Evolutionary conservation across 2,329 filamentous ascomycete species (phyloP).

Genomic region (Cercospora sp.): DNA sequence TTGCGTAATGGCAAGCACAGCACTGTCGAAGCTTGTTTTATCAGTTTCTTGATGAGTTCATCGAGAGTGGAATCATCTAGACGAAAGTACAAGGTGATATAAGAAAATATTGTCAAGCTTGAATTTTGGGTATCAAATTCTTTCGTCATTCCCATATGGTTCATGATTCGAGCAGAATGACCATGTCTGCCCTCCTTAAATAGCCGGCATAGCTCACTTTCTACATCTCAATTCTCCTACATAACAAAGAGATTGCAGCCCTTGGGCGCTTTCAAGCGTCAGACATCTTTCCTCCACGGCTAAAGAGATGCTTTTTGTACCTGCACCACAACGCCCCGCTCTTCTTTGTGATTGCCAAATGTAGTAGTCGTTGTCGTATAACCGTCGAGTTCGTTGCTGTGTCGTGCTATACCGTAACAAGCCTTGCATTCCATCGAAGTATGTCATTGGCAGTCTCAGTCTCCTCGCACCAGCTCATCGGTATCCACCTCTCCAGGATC

Average conservation of each 20-base stretch:
- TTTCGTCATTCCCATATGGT: background rate
- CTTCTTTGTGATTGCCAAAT: background rate
- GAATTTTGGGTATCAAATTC: background rate
- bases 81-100: background rate
- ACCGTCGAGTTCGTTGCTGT: background rate
- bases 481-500: conserved; percentile 36
- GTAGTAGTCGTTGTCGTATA: no score
- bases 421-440: background rate
- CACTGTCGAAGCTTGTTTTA: no score
- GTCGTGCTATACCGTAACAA: background rate
- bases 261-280: background rate
- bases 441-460: background rate
- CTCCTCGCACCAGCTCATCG: background rate
- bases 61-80: no score
- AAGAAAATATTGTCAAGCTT: background rate
- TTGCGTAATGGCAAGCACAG: no score
- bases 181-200: background rate
- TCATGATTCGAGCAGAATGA: background rate
- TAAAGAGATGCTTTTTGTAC: background rate
- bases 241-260: background rate
- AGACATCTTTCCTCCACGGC: background rate
- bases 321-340: conserved; percentile 2
- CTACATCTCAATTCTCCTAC: background rate
- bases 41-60: no score
- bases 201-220: background rate